Evolutionary conservation across 495 filamentous ascomycete species (phyloP).

Genomic region (Barbatosphaeria neglecta): DNA sequence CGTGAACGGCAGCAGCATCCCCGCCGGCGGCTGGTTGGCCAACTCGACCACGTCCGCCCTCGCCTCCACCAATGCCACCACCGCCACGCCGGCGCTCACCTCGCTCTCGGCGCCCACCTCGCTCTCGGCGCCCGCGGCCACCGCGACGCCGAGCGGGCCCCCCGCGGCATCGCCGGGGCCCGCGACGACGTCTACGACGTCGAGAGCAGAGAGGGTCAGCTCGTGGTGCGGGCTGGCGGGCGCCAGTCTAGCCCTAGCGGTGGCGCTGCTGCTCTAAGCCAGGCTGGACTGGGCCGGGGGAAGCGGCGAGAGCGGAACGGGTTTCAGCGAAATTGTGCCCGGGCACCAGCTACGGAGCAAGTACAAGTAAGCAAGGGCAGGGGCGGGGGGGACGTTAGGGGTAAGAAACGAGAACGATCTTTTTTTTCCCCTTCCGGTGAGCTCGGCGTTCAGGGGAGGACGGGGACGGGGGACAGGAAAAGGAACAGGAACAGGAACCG

Average conservation of each 20-base stretch:
- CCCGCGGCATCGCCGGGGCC: no score
- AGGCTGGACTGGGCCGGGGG: no score
- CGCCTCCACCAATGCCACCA: neutral
- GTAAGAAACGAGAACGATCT: no score
- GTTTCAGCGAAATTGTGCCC: no score
- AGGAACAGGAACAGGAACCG: no score
- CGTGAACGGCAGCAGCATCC: neutral
- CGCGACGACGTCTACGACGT: neutral
- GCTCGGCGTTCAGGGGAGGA: no score
- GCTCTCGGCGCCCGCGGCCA: neutral
- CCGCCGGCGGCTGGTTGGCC: neutral
- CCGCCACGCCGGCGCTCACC: neutral
- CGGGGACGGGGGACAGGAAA: no score
- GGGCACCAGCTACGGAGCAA: no score
- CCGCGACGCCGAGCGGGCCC: neutral
- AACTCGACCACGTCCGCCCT: neutral
- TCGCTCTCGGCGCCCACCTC: neutral
- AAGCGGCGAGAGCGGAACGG: no score
- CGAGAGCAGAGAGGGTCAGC: neutral
- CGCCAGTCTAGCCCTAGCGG: neutral
- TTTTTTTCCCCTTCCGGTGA: no score
- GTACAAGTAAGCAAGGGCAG: no score
- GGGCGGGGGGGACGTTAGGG: no score
- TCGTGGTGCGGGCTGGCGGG: neutral
- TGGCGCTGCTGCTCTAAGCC: neutral